Base-by-base conservation (phyloP, 2,329 filamentous ascomycete genomes). In the Trichoderma sp. region DNA sequence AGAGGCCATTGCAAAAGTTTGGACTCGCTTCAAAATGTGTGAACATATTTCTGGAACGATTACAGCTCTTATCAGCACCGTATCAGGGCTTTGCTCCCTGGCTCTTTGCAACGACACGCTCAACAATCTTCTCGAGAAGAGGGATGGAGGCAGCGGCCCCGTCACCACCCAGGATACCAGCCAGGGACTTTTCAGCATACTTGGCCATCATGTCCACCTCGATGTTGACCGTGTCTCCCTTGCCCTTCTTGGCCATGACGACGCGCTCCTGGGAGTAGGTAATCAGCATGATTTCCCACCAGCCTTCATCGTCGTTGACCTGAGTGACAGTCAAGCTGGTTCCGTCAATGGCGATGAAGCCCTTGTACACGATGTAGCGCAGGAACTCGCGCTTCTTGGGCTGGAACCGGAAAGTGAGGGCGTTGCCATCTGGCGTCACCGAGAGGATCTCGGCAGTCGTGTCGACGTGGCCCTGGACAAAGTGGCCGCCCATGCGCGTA, bases 261-360 rank as follows among this genome's bases (percentile, higher is more conserved):
- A 99, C 89, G 77, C 91, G 91, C 78, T 94, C 92, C 80, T 98
- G 95, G 12, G 95, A 97, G 78, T 99, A 99, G 9, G 91, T 86
- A 76, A 99, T 97, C 67, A 99, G 82, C 95, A 99, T 99, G 57
- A 99, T 90, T 84, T 98, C 95, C 86, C 89, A 97, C 76, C 92
- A 96, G 48, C 90, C 88, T 69, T 87, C 85, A 4, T 74, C 83
- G 76, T 97, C 94, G 72, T 94, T 80, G 34, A 98, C 94, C 70
- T 86, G 84, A 2, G 94, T 98, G 2, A 99, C 85, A 0, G 95
- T 99, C 81, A 99, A 81, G 74, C 93, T 97, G 26, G 95, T 94
- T 5, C 95, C 95, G 75, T 99, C 95, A 58, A 99, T 85, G 51
- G 93, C 92, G 63, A 99, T 88, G 77, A 93, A 99, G 57, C 95